phyloP scores from a whole-genome alignment of 1,139 yeast genomes.

The Candida gigantensis region DNA sequence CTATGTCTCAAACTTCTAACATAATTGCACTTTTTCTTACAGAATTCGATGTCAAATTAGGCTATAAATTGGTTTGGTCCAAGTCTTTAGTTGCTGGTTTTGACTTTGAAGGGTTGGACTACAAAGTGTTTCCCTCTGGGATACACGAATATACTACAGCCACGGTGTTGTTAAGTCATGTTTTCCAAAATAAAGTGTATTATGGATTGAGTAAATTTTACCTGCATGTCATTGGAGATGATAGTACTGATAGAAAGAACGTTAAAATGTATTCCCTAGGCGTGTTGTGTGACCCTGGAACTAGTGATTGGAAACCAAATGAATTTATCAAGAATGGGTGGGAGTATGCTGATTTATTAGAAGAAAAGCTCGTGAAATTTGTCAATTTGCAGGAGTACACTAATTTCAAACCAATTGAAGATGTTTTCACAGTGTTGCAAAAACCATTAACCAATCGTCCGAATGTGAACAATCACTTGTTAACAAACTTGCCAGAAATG shows the following conservation, averaged over 20 bases:
- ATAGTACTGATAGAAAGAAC: constrained; percentile 39
- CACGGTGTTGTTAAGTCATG: constrained; percentile 37
- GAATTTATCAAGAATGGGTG: constrained; percentile 54
- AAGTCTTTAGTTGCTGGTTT: constrained; percentile 25
- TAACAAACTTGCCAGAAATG: constrained; percentile 47
- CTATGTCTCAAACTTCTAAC: too few species aligned
- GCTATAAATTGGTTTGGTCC: constrained; percentile 63
- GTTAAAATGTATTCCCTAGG: constrained; percentile 70
- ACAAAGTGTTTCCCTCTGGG: constrained; percentile 79
- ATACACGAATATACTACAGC: constrained; percentile 65
- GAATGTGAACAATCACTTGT: constrained; percentile 47
- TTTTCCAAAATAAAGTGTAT: constrained; percentile 25
- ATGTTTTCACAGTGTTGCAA: too few species aligned
- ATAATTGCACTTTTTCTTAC: constrained; percentile 57
- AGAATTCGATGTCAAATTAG: constrained; percentile 62
- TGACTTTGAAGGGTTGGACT: constrained; percentile 54
- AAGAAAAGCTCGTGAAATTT: constrained; percentile 40
- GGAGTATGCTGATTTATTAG: constrained; percentile 54
- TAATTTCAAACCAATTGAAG: too few species aligned
- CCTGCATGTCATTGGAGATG: constrained; percentile 24
- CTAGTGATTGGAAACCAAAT: constrained; percentile 52
- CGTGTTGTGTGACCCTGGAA: constrained; percentile 50
- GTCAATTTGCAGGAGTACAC: constrained; percentile 23
- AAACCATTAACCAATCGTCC: too few species aligned
- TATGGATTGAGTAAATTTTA: constrained; percentile 42